A percentile compares a stretch with the other conserved stretches of the same genome.
These are phyloP conservation scores for Elaeis guineensis DNA, from an alignment of 176 grass and related monocot genomes.

Conservation along the genomic window DNA sequence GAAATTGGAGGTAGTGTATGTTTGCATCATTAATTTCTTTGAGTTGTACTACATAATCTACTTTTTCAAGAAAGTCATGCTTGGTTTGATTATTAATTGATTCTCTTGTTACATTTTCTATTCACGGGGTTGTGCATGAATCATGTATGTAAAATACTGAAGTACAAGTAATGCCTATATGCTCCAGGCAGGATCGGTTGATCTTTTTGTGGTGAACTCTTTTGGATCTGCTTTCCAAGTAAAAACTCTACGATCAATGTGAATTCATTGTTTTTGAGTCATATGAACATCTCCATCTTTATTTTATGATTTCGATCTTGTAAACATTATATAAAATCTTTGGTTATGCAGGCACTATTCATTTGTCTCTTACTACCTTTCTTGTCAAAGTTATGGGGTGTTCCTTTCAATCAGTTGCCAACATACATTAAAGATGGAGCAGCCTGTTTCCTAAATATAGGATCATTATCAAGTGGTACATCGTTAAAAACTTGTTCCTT, in stretches of 20 bases:
- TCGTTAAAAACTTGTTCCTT: not conserved
- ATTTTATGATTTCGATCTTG: no score
- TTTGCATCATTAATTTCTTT: not conserved
- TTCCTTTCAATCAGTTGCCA: slow-evolving; percentile 76
- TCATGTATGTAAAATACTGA: not conserved
- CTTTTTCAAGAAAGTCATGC: no score
- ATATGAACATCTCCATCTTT: no score
- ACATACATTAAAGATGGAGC: slow-evolving; percentile 83
- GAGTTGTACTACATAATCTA: no score
- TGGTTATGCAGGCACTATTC: slow-evolving; percentile 69
- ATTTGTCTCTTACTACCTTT: slow-evolving; percentile 86
- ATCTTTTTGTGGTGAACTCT: slow-evolving; percentile 97
- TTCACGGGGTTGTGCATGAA: not conserved
- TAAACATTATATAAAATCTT: slow-evolving; percentile 4
- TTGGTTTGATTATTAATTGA: not conserved
- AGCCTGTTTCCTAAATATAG: slow-evolving; percentile 89
- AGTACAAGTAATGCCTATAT: slow-evolving; percentile 1
- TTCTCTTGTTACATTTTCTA: not conserved
- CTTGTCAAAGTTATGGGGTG: slow-evolving; percentile 93
- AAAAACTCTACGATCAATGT: not conserved
- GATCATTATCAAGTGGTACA: slow-evolving; percentile 67
- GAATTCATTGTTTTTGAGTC: no score
- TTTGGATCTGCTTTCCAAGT: slow-evolving; percentile 95
- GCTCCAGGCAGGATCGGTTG: slow-evolving; percentile 77
- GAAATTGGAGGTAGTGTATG: slow-evolving; percentile 67